Percentiles rank a stretch among this genome's conserved stretches.
Conservation (phyloP, 2,329 filamentous ascomycete genomes). For the Aspergillus ibericus region DNA sequence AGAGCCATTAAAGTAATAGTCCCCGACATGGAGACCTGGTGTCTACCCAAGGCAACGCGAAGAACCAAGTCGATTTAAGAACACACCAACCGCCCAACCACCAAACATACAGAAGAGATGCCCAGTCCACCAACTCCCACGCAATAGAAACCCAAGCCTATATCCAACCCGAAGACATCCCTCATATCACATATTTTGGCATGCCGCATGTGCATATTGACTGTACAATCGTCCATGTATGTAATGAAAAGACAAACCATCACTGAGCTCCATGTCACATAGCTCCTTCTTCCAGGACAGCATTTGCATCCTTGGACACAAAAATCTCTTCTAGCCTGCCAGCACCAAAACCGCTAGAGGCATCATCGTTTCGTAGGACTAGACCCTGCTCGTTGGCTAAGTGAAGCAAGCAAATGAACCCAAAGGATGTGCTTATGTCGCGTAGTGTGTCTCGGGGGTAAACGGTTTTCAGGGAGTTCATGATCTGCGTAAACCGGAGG, state of each 20-base stretch:
- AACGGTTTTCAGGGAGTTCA: conserved; percentile 82
- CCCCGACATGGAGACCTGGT: not conserved
- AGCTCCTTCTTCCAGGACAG: conserved; percentile 39
- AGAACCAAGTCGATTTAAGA: not conserved
- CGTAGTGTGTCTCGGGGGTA: conserved; percentile 84
- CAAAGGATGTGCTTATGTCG: conserved; percentile 89
- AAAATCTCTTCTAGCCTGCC: conserved; percentile 47
- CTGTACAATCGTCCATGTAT: conserved; percentile 6
- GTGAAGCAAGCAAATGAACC: conserved; percentile 91
- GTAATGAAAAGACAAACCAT: not conserved
- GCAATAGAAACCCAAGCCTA: conserved; percentile 10
- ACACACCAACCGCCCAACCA: not conserved
- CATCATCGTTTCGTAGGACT: conserved; percentile 65
- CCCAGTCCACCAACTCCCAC: conserved; percentile 17
- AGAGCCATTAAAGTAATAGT: not conserved
- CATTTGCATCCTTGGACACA: conserved; percentile 41
- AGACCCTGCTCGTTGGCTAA: conserved; percentile 91
- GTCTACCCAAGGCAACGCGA: not conserved
- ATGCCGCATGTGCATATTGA: not conserved
- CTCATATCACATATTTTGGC: conserved; percentile 13
- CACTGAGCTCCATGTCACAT: conserved; percentile 20
- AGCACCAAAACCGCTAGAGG: conserved; percentile 25
- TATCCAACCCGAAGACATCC: conserved; percentile 14
- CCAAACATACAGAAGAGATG: conserved; percentile 1
- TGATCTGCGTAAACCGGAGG: conserved; percentile 85